Evolutionary conservation across 257 asterid genomes (phyloP), one percentile per base, ranked within the genome.

Genomic region (Ocimum tenuiflorum): DNA sequence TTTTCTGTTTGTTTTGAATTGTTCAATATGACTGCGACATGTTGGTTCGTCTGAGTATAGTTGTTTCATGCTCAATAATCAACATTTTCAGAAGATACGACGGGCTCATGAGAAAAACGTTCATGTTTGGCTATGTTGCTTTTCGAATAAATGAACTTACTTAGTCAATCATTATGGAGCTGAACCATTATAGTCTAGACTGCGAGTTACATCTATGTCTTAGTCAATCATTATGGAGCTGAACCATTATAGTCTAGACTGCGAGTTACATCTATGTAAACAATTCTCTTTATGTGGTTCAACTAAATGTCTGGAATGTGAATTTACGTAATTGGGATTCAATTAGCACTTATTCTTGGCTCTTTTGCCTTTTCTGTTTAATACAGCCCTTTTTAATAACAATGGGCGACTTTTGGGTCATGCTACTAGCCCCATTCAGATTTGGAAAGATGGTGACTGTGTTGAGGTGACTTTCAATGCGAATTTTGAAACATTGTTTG

Each of bases 401-500:
- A 66, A 60, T 49, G 99, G 99, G 8, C 80, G 79, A 60, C 89
- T 92, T 69, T 47, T 89, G 50, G 96, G 97, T 66, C 69, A 77
- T 78, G 73, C 95, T 54, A 92, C 90, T 71, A 81, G 99, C 84
- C 95, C 96, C 31, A 90, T 92, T 77, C 99, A 86, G 85, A 87
- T 92, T 42, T 92, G 99, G 99, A 92, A 92, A 86, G 95, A 86
- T 27, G 89, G 94, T 56, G 94, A 86, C 74, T 87, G 91, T 73
- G 80, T 90, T 56, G 99, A 92, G 98, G 98, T 89, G 75, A 61
- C 48, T 52, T 31, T 43, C 36, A 12, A 23, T 67, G 20, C 49
- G 65, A 36, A 36, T 29, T 63, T 35, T 39, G 15, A 45, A 43
- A 73, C 20, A 47, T 27, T 27, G 39, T 54, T 61, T 42, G 12